phyloP scores from a whole-genome alignment of 495 filamentous ascomycete genomes.

The Neurospora tetrasperma region DNA sequence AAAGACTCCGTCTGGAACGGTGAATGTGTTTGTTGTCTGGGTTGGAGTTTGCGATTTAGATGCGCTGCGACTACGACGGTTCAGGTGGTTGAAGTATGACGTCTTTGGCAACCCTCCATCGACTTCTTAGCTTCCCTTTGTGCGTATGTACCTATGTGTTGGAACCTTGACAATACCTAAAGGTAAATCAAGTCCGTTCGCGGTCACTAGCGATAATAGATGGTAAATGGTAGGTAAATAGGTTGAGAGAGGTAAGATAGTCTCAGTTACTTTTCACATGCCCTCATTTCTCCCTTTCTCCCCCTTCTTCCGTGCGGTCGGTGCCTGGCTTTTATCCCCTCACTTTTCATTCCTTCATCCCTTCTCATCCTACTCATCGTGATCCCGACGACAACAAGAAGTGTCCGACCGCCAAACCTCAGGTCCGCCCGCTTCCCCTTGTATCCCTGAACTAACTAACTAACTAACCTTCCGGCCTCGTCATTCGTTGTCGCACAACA shows the following conservation, averaged over 20 bases:
- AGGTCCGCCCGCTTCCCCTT: background rate
- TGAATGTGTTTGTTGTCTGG: background rate
- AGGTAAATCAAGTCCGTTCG: background rate
- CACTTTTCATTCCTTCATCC: background rate
- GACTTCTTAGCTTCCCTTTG: no score
- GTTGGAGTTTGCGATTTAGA: background rate
- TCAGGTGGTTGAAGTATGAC: background rate
- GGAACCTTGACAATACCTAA: background rate
- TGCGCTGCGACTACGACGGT: background rate
- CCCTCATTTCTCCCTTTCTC: background rate
- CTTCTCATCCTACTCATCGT: background rate
- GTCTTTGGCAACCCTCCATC: background rate
- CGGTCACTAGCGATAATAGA: background rate
- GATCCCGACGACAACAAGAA: background rate
- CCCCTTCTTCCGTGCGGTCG: background rate
- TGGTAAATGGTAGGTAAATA: no score
- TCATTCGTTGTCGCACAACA: background rate
- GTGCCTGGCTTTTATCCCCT: background rate
- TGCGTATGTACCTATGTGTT: no score
- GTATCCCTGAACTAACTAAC: background rate
- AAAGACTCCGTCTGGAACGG: background rate
- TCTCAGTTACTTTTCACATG: background rate
- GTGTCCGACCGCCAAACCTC: background rate
- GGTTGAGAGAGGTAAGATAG: no score
- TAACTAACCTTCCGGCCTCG: background rate